Percentiles rank a stretch among this genome's conserved stretches.
These are phyloP conservation scores for Harringtonia aguacate DNA, from an alignment of 2,329 filamentous ascomycete genomes.

Conservation along the genomic window DNA sequence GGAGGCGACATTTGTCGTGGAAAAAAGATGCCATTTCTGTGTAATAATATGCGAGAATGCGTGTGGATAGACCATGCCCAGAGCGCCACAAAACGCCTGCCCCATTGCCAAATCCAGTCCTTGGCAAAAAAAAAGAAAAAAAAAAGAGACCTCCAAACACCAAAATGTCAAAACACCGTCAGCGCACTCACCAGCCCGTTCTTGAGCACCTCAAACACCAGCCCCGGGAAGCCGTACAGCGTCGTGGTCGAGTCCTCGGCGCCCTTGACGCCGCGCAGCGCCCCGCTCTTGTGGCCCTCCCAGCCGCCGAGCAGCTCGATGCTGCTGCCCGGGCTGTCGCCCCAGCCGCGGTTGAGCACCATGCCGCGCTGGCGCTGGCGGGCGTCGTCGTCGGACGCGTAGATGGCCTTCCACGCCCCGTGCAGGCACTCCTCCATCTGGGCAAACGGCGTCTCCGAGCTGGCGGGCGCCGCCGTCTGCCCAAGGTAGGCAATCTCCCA, in stretches of 20 bases:
- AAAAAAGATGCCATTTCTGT: not conserved
- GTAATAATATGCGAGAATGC: too few species aligned
- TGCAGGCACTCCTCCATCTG: constrained; percentile 60
- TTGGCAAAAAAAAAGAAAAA: not conserved
- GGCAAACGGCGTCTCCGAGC: constrained; percentile 70
- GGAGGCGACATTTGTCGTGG: not conserved
- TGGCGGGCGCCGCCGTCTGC: constrained; percentile 32
- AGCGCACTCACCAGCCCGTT: constrained; percentile 83
- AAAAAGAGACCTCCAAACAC: not conserved
- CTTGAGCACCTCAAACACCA: constrained; percentile 92
- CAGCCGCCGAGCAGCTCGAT: constrained; percentile 77
- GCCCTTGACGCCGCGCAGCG: constrained; percentile 38
- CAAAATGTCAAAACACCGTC: constrained; percentile 61
- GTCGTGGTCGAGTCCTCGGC: constrained; percentile 60
- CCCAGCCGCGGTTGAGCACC: constrained; percentile 86
- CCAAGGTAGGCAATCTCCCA: constrained; percentile 63
- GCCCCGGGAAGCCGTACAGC: constrained; percentile 82
- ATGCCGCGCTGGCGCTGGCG: constrained; percentile 55
- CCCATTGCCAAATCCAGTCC: not conserved
- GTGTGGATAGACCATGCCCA: not conserved
- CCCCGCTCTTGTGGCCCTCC: constrained; percentile 52
- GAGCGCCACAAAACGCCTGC: not conserved
- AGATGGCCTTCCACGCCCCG: constrained; percentile 58
- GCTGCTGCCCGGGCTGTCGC: constrained; percentile 82
- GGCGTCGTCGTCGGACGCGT: constrained; percentile 42